Evolutionary conservation across 2,329 filamentous ascomycete genomes (phyloP).

Genomic region (Fusarium duplospermum): DNA sequence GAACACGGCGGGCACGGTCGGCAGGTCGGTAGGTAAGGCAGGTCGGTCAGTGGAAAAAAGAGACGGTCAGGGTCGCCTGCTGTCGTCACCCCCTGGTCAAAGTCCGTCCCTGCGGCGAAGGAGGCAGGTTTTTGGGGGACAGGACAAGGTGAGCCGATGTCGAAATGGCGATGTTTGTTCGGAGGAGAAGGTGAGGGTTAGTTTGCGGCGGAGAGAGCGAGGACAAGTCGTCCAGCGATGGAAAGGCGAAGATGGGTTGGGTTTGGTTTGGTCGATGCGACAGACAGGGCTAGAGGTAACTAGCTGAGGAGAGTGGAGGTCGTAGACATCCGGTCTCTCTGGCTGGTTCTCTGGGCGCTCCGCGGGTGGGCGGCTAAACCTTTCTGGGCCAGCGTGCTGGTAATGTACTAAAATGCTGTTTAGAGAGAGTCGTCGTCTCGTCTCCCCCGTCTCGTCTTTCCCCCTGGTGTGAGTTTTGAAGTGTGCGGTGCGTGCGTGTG

Average conservation of each 20-base stretch:
- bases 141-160: slow-evolving; percentile 10
- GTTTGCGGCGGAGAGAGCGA: slow-evolving; percentile 21
- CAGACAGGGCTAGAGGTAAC: slow-evolving; percentile 30
- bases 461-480: slow-evolving; percentile 7
- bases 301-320: slow-evolving; percentile 37
- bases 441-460: not conserved
- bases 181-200: slow-evolving; percentile 18
- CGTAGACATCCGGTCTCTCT: slow-evolving; percentile 10
- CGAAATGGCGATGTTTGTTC: slow-evolving; percentile 28
- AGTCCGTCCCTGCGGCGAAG: slow-evolving; percentile 29
- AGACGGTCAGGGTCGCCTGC: slow-evolving; percentile 39
- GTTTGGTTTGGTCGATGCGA: slow-evolving; percentile 21
- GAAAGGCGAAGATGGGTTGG: slow-evolving; percentile 25
- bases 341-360: slow-evolving; percentile 11
- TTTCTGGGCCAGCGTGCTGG: not conserved
- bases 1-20: slow-evolving; percentile 42
- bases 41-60: slow-evolving; percentile 41
- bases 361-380: slow-evolving; percentile 1
- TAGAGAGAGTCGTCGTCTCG: not conserved
- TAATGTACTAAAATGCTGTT: not conserved
- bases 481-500: slow-evolving; percentile 10
- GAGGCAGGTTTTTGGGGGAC: slow-evolving; percentile 3
- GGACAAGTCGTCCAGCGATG: slow-evolving; percentile 18
- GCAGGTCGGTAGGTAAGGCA: slow-evolving; percentile 14
- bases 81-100: slow-evolving; percentile 34